Evolutionary conservation across 176 grass and related monocot species (phyloP).

Genomic region (Paspalum notatum): DNA sequence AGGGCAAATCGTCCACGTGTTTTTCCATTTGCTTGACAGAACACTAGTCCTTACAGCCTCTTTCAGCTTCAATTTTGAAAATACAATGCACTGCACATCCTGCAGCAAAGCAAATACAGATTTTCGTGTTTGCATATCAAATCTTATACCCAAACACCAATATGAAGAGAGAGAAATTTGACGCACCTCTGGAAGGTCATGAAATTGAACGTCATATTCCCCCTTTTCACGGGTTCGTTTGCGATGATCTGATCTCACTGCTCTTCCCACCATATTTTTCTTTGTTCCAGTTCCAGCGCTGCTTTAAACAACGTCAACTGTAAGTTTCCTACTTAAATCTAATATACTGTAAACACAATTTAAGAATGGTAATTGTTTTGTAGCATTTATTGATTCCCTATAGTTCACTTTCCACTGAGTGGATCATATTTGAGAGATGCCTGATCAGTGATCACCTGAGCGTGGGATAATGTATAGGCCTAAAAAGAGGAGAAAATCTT

Average conservation of each 20-base stretch:
- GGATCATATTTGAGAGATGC: not conserved
- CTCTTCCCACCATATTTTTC: not conserved
- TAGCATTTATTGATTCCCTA: not conserved
- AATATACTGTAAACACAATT: not conserved
- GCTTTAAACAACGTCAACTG: not conserved
- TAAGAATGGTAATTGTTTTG: not conserved
- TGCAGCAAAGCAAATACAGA: not conserved
- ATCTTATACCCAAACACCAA: not conserved
- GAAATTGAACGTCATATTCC: conserved; percentile 8
- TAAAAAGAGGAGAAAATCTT: not conserved
- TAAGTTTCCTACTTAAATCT: not conserved
- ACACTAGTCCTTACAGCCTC: conserved; percentile 24
- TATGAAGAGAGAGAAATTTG: not conserved
- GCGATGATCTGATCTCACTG: not conserved
- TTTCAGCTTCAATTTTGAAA: conserved; percentile 27
- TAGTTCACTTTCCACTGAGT: not conserved
- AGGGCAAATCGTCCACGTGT: not conserved
- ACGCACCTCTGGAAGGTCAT: conserved; percentile 17
- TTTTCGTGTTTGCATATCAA: not conserved
- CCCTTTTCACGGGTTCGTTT: not conserved
- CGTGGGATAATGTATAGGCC: not conserved
- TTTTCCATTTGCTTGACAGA: conserved; percentile 41
- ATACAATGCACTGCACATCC: conserved; percentile 6
- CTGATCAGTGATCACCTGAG: not conserved
- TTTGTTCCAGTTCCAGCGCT: not conserved